Base-by-base conservation (phyloP, 2,329 filamentous ascomycete species). In the Beauveria caledonica region DNA sequence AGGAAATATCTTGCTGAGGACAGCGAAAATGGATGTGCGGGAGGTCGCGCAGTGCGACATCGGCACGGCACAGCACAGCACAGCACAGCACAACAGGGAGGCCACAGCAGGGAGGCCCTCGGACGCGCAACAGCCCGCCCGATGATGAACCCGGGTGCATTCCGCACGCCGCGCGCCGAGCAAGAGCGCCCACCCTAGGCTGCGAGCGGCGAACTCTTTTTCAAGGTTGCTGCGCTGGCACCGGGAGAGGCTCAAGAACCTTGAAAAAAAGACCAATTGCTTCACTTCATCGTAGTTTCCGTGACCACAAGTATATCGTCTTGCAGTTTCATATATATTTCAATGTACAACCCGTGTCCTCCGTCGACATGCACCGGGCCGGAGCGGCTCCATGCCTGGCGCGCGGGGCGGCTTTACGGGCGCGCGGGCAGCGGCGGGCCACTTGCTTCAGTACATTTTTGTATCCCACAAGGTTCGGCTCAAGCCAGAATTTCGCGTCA, bases 341-440 rank as follows among this genome's bases (percentile, higher is more conserved):
- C 27, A 11, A 7, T 33, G 15, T 29, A 8, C 33, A 23, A 39
- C 23, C 46, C 33, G 33, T 27, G 27, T 23, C 23, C 13, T 45
- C 33, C 54, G 19, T 27, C 27, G 1, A 15, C 19, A 57, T 19
- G 21, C 53, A 54, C 44, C 54, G 42, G 55, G 27, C 58, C 58
- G 50, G 58, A 17, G 42, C 58, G 58, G 58, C 50, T 50, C 7
- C 33, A 36, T 29, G 13, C 25, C 45, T 48, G 21, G 21, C 21
- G 46, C 40, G 58, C 36, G 29, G 58, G 58, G 50, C 49, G 58
- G 55, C 45, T 54, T 52, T 60, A 11, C 55, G 23, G 44, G 45
- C 33, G 40, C 5, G 36, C 56, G 58, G 58, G 58, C 58, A 60
- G 58, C 40, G 40, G 50, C 58, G 50, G 58, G 58, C 50, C 40